phyloP scores from a whole-genome alignment of 2,329 filamentous ascomycete species.

The Ascosphaera apis region DNA sequence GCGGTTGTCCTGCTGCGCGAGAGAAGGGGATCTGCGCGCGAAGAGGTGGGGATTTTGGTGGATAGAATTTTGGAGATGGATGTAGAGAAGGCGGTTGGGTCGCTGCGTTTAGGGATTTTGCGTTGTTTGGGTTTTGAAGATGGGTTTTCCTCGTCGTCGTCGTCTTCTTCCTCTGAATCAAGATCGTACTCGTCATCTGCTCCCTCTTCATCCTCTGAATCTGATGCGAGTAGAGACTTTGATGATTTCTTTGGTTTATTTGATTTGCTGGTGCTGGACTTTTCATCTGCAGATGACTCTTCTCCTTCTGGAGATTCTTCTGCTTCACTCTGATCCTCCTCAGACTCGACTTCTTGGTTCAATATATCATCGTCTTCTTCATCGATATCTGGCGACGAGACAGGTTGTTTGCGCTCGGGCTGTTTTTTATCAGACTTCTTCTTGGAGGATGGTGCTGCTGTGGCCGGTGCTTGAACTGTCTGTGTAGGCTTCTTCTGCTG shows the following conservation, averaged over 20 bases:
- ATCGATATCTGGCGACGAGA: too few species aligned
- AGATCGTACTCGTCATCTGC: conserved; percentile 19
- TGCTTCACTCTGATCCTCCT: conserved; percentile 11
- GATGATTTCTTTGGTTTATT: too few species aligned
- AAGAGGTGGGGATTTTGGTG: conserved; percentile 63
- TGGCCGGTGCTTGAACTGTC: conserved; percentile 5
- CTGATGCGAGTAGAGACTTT: too few species aligned
- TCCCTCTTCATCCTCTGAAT: conserved; percentile 8
- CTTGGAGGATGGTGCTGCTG: conserved; percentile 5
- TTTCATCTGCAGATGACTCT: conserved; percentile 8
- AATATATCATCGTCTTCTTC: conserved; percentile 11
- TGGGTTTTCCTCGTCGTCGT: conserved; percentile 17
- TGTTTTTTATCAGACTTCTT: too few species aligned
- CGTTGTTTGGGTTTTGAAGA: conserved; percentile 12
- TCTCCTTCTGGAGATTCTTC: conserved; percentile 6
- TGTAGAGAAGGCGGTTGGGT: conserved; percentile 73
- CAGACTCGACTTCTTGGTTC: conserved; percentile 2
- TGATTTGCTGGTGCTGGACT: too few species aligned
- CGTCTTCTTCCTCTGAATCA: conserved; percentile 11
- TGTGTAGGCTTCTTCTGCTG: conserved; percentile 6
- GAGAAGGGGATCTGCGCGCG: conserved; percentile 75
- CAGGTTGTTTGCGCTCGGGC: too few species aligned
- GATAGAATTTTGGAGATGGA: conserved; percentile 83
- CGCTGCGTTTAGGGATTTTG: conserved; percentile 49
- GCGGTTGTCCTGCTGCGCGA: conserved; percentile 56